Base-by-base conservation (phyloP, 1,139 yeast species). In the Taphrina deformans region DNA sequence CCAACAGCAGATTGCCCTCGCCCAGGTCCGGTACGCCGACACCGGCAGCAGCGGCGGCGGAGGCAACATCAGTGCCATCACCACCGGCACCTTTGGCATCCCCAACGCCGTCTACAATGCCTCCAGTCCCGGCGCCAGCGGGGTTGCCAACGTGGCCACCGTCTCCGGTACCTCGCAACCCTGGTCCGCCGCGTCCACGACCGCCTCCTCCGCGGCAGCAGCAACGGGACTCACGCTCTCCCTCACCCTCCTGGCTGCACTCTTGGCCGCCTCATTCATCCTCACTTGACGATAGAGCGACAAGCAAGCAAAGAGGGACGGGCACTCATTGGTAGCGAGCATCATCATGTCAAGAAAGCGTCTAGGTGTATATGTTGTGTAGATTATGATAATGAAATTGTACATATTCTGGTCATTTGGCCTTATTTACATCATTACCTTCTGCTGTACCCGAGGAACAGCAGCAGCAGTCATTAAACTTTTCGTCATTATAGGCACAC, bases 1-100 rank as follows among this genome's bases (percentile, higher is more conserved):
- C 40, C 83, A 82, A 69, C 76, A 78, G 65, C 84, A 85, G 72
- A 79, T 90, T 31, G 55, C 55, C 16, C 40, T 51, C 12, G 55
- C 55, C 7, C 55, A 51, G 12, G 44, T 51, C 3, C 9, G 16
- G 29, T 51, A 51, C 27, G 27, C 55, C 40, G 44, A 51, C 24
- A 18, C 44, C 27, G 31, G 27, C 44, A 21, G 27, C 48, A 33
- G n/a, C 27, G n/a, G n/a, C n/a, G n/a, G n/a, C n/a, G n/a, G n/a
- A n/a, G n/a, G n/a, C n/a, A n/a, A n/a, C n/a, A 51, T 51, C 27
- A 18, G 38, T 2, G 44, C 55, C 26, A 51, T 51, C 41, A 16
- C 16, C 1, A 51, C 55, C n/a, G 55, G 55, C 44, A 51, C 55
- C 24, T 51, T 51, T 31, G 55, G 55, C 29, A 51, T 51, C 9